A percentile compares a stretch with the other conserved stretches of the same genome.
Conservation (phyloP, 306 rosid species). For the Myrica gale region DNA sequence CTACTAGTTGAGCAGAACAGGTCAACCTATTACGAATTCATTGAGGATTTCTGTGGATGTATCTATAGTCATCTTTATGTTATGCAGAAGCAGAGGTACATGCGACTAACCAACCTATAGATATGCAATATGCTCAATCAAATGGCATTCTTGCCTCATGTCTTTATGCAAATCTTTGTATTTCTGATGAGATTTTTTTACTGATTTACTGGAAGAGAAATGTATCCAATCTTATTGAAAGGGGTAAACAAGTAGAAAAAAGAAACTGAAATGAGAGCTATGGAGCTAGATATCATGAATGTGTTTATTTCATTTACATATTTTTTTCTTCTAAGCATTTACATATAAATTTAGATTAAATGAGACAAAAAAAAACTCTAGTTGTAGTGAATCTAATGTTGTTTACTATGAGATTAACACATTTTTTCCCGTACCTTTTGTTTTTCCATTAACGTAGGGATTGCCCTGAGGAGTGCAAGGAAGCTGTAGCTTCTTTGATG, state of each 20-base stretch:
- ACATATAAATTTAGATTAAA: neutral
- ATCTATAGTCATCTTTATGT: constrained; percentile 51
- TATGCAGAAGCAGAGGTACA: constrained; percentile 57
- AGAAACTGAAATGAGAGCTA: too few species aligned
- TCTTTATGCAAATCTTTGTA: too few species aligned
- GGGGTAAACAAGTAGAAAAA: too few species aligned
- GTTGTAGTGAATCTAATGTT: neutral
- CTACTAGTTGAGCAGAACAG: constrained; percentile 57
- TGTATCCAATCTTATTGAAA: too few species aligned
- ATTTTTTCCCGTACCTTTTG: neutral
- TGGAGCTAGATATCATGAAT: neutral
- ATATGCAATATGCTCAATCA: neutral
- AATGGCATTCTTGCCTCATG: too few species aligned
- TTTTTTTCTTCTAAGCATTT: too few species aligned
- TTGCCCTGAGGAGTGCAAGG: constrained; percentile 92
- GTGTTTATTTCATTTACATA: neutral
- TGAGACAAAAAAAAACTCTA: neutral
- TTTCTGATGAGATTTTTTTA: too few species aligned
- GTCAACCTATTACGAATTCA: constrained; percentile 48
- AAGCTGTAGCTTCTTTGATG: constrained; percentile 66
- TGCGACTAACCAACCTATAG: constrained; percentile 3
- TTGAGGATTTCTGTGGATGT: constrained; percentile 47
- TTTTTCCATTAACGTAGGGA: constrained; percentile 39
- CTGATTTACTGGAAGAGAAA: too few species aligned
- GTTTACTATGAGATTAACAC: neutral